These are phyloP conservation scores for Ophiostoma triangulosporum DNA, from an alignment of 2,329 filamentous ascomycete genomes.

Conservation along the genomic window DNA sequence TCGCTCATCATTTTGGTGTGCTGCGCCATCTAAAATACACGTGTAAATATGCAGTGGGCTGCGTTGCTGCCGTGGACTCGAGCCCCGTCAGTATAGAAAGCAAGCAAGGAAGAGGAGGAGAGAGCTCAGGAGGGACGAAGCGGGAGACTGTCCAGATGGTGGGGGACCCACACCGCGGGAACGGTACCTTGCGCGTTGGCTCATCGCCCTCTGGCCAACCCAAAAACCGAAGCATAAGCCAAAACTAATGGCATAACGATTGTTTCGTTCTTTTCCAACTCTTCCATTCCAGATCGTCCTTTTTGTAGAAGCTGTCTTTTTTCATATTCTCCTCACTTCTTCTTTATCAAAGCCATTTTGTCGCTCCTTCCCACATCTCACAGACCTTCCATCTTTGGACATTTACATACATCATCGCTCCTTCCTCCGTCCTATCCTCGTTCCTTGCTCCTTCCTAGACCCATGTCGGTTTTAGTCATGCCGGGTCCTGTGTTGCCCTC, in stretches of 20 bases:
- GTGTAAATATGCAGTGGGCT: background rate
- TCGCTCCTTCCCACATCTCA: background rate
- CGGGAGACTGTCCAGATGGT: conserved; percentile 10
- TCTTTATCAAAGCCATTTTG: background rate
- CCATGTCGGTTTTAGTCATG: background rate
- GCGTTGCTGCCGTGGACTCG: background rate
- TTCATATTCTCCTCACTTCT: no score
- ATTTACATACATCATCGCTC: background rate
- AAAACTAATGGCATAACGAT: conserved; percentile 4
- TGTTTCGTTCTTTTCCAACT: background rate
- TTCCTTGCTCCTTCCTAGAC: conserved; percentile 2
- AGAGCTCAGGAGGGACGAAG: conserved; percentile 7
- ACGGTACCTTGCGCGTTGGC: conserved; percentile 16
- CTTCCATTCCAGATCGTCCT: background rate
- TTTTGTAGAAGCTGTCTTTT: no score
- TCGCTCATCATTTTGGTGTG: background rate
- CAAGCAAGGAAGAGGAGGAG: conserved; percentile 2
- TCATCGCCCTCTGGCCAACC: conserved; percentile 3
- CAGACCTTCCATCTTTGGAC: background rate
- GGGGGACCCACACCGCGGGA: conserved; percentile 16
- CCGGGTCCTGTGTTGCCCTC: conserved; percentile 12
- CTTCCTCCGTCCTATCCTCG: background rate
- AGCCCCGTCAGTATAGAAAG: conserved; percentile 2
- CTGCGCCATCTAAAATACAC: background rate
- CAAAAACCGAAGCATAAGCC: background rate